Percentiles rank a stretch among this genome's conserved stretches.
Evolutionary conservation across 768 basidiomycete species (phyloP).

Genomic region (Pulveroboletus ravenelii): DNA sequence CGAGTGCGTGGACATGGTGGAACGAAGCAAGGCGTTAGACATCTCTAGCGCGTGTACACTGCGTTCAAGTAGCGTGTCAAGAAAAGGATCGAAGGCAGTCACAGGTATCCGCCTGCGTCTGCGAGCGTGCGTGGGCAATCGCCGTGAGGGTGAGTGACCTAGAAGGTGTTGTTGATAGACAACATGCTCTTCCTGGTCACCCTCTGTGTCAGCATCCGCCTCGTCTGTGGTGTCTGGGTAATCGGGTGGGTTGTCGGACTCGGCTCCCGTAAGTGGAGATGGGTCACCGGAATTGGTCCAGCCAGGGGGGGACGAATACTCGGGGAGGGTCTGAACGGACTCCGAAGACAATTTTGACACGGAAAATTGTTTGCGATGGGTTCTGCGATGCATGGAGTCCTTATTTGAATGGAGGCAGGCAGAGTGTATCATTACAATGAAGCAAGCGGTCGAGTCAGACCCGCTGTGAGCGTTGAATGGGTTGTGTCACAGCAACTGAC

Average conservation of each 20-base stretch:
- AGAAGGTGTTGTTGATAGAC: constrained; percentile 25
- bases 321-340: constrained; percentile 60
- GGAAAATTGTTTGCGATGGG: constrained; percentile 57
- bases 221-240: constrained; percentile 77
- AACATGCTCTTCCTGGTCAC: constrained; percentile 19
- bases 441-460: constrained; percentile 7
- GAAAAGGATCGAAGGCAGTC: constrained; percentile 45
- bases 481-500: constrained; percentile 1
- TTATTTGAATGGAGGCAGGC: constrained; percentile 9
- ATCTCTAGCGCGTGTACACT: constrained; percentile 84
- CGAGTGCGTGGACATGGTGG: constrained; percentile 68
- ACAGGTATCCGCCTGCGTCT: constrained; percentile 27
- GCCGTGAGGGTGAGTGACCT: constrained; percentile 34
- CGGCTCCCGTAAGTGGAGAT: constrained; percentile 26
- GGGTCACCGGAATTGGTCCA: constrained; percentile 14
- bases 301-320: constrained; percentile 46
- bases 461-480: constrained; percentile 8
- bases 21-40: constrained; percentile 75
- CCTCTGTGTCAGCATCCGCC: constrained; percentile 65
- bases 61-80: constrained; percentile 75
- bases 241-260: constrained; percentile 65
- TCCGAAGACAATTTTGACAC: constrained; percentile 59
- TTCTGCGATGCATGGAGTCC: constrained; percentile 25
- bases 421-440: constrained; percentile 15
- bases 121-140: constrained; percentile 17